phyloP scores from a whole-genome alignment of 2,329 filamentous ascomycete genomes.

The Phaeosphaeriaceae sp. region DNA sequence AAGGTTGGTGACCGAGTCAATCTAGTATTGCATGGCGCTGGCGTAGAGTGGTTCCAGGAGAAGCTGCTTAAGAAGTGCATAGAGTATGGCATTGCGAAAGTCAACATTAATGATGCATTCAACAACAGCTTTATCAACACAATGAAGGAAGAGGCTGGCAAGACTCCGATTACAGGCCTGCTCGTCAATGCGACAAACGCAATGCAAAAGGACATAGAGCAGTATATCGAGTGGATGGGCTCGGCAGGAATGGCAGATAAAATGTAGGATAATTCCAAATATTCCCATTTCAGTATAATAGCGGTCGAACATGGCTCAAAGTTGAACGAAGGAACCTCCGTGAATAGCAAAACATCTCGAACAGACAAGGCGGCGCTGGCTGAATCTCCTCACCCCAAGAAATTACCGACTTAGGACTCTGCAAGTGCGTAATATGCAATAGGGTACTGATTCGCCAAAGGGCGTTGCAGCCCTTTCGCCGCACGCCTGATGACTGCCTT shows the following conservation, averaged over 20 bases:
- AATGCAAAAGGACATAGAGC: conserved; percentile 63
- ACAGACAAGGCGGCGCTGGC: too few relatives aligned
- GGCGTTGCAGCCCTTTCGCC: conserved; percentile 5
- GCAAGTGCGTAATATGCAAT: too few relatives aligned
- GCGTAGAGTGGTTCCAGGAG: conserved; percentile 58
- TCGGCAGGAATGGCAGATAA: conserved; percentile 43
- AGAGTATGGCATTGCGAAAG: conserved; percentile 60
- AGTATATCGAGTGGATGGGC: conserved; percentile 61
- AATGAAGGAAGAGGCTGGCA: conserved; percentile 57
- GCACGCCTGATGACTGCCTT: not conserved
- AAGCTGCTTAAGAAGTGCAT: conserved; percentile 63
- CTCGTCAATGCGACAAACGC: conserved; percentile 61
- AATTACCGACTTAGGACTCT: not conserved
- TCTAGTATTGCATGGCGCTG: conserved; percentile 65
- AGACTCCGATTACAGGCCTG: conserved; percentile 59
- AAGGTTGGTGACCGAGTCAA: conserved; percentile 57
- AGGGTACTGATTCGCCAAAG: not conserved
- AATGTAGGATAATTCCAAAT: conserved; percentile 13
- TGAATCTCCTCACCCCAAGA: not conserved
- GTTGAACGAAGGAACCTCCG: too few relatives aligned
- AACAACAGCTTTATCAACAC: conserved; percentile 58
- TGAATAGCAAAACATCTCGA: too few relatives aligned
- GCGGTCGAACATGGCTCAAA: too few relatives aligned
- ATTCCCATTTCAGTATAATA: too few relatives aligned
- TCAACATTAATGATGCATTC: conserved; percentile 67